Percentiles rank a stretch among this genome's conserved stretches.
Conservation (phyloP, 768 basidiomycete genomes). For the Astraeus odoratus region DNA sequence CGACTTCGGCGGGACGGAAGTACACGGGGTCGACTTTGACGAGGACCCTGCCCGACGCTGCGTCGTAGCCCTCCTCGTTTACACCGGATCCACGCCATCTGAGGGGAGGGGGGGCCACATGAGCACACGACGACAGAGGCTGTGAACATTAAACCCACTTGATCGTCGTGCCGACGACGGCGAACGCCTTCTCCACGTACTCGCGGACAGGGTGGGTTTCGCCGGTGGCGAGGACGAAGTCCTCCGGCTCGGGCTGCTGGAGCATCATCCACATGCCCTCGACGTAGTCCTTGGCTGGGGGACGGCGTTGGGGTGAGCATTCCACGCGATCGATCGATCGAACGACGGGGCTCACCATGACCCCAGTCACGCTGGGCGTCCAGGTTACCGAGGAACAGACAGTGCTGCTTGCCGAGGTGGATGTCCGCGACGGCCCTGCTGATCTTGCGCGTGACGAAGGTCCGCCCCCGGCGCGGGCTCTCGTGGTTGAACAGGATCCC, state of each 20-base stretch:
- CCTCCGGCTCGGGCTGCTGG: slow-evolving; percentile 75
- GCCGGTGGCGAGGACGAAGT: slow-evolving; percentile 93
- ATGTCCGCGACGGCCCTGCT: slow-evolving; percentile 91
- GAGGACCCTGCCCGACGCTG: slow-evolving; percentile 59
- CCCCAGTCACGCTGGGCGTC: slow-evolving; percentile 98
- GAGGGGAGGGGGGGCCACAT: background rate
- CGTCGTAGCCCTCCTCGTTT: slow-evolving; percentile 70
- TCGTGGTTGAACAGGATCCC: slow-evolving; percentile 99
- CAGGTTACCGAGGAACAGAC: slow-evolving; percentile 90
- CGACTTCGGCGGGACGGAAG: slow-evolving; percentile 95
- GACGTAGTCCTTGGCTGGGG: slow-evolving; percentile 76
- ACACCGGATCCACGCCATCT: slow-evolving; percentile 79
- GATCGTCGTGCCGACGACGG: slow-evolving; percentile 57
- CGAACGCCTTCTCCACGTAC: slow-evolving; percentile 86
- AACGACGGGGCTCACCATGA: slow-evolving; percentile 54
- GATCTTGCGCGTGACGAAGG: slow-evolving; percentile 96
- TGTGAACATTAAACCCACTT: too few species aligned
- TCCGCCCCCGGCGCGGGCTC: slow-evolving; percentile 88
- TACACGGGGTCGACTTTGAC: slow-evolving; percentile 85
- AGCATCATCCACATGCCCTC: slow-evolving; percentile 99
- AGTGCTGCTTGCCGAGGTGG: slow-evolving; percentile 77
- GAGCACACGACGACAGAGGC: background rate
- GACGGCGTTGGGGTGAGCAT: background rate
- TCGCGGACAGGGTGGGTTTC: slow-evolving; percentile 95
- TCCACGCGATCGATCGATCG: slow-evolving; percentile 6